Conservation (phyloP, 2,329 filamentous ascomycete genomes). For the Ceratocystis huliohia region DNA sequence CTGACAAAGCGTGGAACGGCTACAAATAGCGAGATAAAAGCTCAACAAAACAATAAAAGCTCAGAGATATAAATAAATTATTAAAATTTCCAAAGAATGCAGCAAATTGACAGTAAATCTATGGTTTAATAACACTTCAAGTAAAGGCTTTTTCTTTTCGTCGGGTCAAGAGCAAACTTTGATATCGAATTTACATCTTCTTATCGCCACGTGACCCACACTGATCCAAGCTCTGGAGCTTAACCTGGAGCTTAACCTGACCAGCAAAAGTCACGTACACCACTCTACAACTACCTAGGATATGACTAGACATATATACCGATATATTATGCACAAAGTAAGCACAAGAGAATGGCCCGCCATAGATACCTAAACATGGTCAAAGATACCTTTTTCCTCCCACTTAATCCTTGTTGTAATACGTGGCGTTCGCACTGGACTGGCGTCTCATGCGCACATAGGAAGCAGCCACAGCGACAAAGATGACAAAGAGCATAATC, state of each 20-base stretch:
- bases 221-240: not conserved
- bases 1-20: not conserved
- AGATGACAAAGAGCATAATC: slow-evolving; percentile 18
- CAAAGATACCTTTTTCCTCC: too few relatives aligned
- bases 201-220: slow-evolving; percentile 18
- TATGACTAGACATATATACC: not conserved
- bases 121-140: not conserved
- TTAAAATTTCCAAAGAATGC: not conserved
- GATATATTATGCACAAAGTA: not conserved
- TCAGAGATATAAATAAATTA: not conserved
- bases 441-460: slow-evolving; percentile 20
- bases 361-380: not conserved
- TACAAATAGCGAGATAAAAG: not conserved
- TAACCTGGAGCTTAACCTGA: not conserved
- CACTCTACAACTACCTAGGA: not conserved
- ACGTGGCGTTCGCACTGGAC: not conserved
- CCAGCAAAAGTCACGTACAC: not conserved
- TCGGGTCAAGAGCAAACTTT: slow-evolving; percentile 11
- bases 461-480: slow-evolving; percentile 15
- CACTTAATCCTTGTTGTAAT: slow-evolving; percentile 14
- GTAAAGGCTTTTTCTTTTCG: not conserved
- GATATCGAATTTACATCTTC: slow-evolving; percentile 17
- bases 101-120: not conserved
- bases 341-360: not conserved
- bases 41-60: not conserved